Base-by-base conservation (phyloP, 2,329 filamentous ascomycete species). In the Colletotrichum lentis region DNA sequence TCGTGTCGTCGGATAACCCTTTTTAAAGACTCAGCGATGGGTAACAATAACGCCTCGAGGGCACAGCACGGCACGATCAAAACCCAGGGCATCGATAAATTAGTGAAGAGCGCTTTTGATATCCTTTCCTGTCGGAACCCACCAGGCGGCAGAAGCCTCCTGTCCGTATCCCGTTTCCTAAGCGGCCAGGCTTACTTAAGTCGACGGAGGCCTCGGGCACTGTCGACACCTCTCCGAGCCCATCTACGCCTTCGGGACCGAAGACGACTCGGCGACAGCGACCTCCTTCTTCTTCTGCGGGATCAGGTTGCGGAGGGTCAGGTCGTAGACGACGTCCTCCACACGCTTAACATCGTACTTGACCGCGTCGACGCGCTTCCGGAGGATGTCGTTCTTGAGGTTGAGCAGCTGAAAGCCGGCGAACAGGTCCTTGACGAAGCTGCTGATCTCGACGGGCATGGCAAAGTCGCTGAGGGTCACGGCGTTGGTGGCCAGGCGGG, bases 271-370 rank as follows among this genome's bases (percentile, higher is more conserved):
- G 14, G 16, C 56, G 8, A 20, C 31, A 20, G 49, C 14, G 44
- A n/a, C 16, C 35, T 65, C 65, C 54, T 68, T 68, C 49, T 54
- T n/a, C 35, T 67, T 59, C 31, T 65, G 24, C 3, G 90, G 88
- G 56, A 96, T 85, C 75, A 98, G 79, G 58, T 96, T 95, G 67
- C 96, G 87, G 76, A 99, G 81, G 27, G 92, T 95, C 64, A 99
- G 82, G 78, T 99, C 96, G 76, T 99, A 99, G 58, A 98, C 95
- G 14, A 99, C 94, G 76, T 98, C 96, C 83, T 99, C 96, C 14
- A 97, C 93, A 78, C 97, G 95, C 85, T 98, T 99, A 75, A 99
- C 93, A 74, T 91, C 91, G 77, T 99, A 99, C 84, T 99, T 99
- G 80, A 99, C 91, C 5, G 91, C 91, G 80, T 99, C 96, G 64